Base-by-base conservation (phyloP, 495 filamentous ascomycete genomes). In the Hypoxylon trugodes region DNA sequence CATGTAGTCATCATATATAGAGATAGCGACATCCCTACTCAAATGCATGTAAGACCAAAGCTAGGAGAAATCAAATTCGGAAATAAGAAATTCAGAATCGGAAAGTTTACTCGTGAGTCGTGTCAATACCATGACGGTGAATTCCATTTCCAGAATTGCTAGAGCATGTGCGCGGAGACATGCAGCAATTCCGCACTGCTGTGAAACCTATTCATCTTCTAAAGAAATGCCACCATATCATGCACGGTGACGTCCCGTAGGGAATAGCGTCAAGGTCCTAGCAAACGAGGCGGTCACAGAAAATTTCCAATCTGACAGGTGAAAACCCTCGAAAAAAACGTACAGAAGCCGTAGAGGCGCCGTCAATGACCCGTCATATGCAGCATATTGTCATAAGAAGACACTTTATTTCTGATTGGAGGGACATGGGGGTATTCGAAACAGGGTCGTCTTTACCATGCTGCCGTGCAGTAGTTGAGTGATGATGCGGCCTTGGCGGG, bases 171-270 rank as follows among this genome's bases (percentile, higher is more conserved):
- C 25, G 55, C 24, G 50, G 33, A n/a, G 16, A 46, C 22, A 16
- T 28, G 24, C 22, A 6, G 35, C 30, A n/a, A 18, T 43, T 2
- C 35, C 18, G 51, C 21, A 7, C 40, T 18, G 16, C 30, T 21
- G 24, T 15, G 13, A n/a, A 28, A 30, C 36, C 42, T 43, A 49
- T 26, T 13, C 13, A 32, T 43, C 24, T 21, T 42, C n/a, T n/a
- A n/a, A 18, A 21, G 18, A 43, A 41, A 66, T 66, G 26, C 46
- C 35, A 58, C 57, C 35, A 37, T 66, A 36, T 33, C 38, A 61
- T 66, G 63, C 57, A 61, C 15, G 41, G 52, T 66, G 63, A 66
- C 57, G 63, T 66, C 35, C n/a, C 24, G 50, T 10, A 1, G 28
- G 22, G 38, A 38, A 47, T 19, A 16, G 50, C 22, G 42, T 41